These are phyloP conservation scores for Naganishia kalamii DNA, from an alignment of 768 basidiomycete species.

Conservation along the genomic window DNA sequence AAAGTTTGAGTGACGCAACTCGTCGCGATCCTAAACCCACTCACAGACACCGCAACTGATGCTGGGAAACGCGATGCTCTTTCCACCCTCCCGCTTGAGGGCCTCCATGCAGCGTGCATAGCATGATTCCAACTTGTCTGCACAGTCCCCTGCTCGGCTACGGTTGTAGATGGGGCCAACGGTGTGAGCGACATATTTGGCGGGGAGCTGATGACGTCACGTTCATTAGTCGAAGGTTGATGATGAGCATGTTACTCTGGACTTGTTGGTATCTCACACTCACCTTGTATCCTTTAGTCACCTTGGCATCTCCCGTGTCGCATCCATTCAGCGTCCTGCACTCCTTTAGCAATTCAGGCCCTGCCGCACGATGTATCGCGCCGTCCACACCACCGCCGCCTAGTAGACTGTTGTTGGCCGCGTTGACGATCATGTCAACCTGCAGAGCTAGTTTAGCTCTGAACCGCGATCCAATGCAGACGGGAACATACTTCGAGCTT, in stretches of 20 bases:
- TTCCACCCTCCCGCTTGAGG: constrained; percentile 28
- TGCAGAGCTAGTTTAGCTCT: background rate
- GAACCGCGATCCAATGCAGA: background rate
- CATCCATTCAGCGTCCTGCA: constrained; percentile 45
- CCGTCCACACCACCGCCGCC: constrained; percentile 49
- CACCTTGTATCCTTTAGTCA: constrained; percentile 45
- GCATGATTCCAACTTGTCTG: constrained; percentile 36
- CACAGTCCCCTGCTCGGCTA: constrained; percentile 24
- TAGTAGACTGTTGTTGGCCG: constrained; percentile 44
- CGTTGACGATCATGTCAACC: constrained; percentile 46
- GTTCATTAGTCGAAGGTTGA: background rate
- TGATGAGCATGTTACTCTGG: background rate
- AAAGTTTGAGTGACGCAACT: background rate
- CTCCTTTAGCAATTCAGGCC: constrained; percentile 40
- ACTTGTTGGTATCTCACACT: constrained; percentile 3
- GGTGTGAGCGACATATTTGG: constrained; percentile 45
- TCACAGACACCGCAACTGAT: constrained; percentile 46
- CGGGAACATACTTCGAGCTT: constrained; percentile 32
- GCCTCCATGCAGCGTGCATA: constrained; percentile 40
- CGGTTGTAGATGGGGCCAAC: constrained; percentile 46
- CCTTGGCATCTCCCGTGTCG: constrained; percentile 47
- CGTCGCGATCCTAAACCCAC: background rate
- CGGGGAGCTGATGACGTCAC: constrained; percentile 36
- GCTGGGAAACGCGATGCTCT: constrained; percentile 43
- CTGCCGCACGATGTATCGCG: constrained; percentile 48